These are phyloP conservation scores for Helianthus annuus DNA, from an alignment of 129 eudicot genomes.

Conservation along the genomic window HanXRQr2.0-SUNRISE NC_035442.2:148952705-148953204, in stretches of 20 bases:
- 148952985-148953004: slow-evolving; percentile 46
- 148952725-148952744: no score
- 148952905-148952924: not conserved
- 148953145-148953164: no score
- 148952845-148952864: not conserved
- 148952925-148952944: slow-evolving; percentile 46
- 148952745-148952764: no score
- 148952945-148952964: slow-evolving; percentile 51
- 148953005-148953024: slow-evolving; percentile 48
- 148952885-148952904: not conserved
- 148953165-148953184: no score
- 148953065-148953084: slow-evolving; percentile 43
- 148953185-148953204: no score
- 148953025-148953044: slow-evolving; percentile 51
- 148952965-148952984: slow-evolving; percentile 46
- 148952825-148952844: not conserved
- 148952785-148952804: no score
- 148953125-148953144: slow-evolving; percentile 12
- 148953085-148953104: slow-evolving; percentile 37
- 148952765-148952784: not conserved
- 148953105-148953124: slow-evolving; percentile 12
- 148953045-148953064: slow-evolving; percentile 33
- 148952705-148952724: no score
- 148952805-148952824: no score
- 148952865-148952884: not conserved